Base-by-base conservation (phyloP, 208 protist species). In the Crithidia thermophila region DNA sequence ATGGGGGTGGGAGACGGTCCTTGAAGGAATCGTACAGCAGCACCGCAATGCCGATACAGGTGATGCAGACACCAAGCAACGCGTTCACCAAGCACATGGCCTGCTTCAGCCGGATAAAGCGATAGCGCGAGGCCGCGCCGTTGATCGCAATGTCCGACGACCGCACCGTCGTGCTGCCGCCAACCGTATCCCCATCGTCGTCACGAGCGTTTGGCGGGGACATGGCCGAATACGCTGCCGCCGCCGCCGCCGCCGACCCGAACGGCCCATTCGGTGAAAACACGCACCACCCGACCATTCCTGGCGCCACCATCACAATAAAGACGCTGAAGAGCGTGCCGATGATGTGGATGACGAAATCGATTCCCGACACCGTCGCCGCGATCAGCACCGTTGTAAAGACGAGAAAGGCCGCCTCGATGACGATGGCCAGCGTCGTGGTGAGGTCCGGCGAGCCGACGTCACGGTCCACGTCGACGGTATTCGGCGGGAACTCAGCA, bases 401-500 rank as follows among this genome's bases (percentile, higher is more conserved):
- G 23, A 93, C 87, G 34, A 93, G 25, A 36, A 89, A 53, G 14
- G 84, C 67, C 14, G 87, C 83, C 66, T 93, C 87, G 4, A 84
- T 9, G 23, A 93, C 77, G 51, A 89, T 87, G 47, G 83, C 83
- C 4, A 93, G 69, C 3, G 59, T 75, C 30, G 86, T 92, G 13
- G 86, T 92, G 39, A 85, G 67, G 39, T 92, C 86, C 0, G 82
- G 82, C 10, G 80, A 82, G 10, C 86, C 86, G n/a, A 85, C 75
- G 43, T 92, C 86, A n/a, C 75, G 73, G 52, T 92, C 86, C 18
- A 73, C 49, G 18, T 82, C 74, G 9, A 66, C 61, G 8, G 66
- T 66, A n/a, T 34, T 37, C 14, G 58, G 43, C 31, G 43, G 42
- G n/a, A n/a, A n/a, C n/a, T n/a, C n/a, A n/a, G n/a, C n/a, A n/a